Conservation (phyloP, 192 early-diverging fungal species). For the Coemansia sp. region DNA sequence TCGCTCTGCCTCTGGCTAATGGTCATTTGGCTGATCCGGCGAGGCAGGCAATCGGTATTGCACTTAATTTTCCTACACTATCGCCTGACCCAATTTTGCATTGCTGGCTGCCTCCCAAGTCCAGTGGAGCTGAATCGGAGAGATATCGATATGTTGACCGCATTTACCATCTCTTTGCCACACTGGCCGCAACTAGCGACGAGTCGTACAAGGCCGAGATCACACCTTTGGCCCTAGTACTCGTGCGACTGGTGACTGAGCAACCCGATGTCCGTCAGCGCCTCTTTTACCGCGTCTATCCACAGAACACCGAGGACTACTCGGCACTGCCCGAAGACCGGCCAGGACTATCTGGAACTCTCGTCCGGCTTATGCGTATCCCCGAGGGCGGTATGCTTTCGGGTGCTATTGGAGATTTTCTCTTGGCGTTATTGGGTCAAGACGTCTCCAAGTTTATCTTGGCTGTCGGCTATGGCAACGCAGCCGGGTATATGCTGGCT, state of each 20-base stretch:
- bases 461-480: constrained; percentile 89
- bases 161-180: constrained; percentile 12
- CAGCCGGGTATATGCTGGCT: constrained; percentile 86
- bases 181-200: constrained; percentile 9
- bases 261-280: constrained; percentile 25
- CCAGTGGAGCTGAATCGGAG: not conserved
- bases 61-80: constrained; percentile 38
- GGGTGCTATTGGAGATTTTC: constrained; percentile 40
- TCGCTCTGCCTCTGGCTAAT: constrained; percentile 5
- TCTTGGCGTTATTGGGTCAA: constrained; percentile 37
- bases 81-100: constrained; percentile 12
- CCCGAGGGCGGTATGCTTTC: constrained; percentile 47
- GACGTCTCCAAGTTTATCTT: constrained; percentile 53
- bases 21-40: constrained; percentile 26
- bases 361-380: constrained; percentile 41
- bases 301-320: constrained; percentile 20
- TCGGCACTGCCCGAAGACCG: constrained; percentile 40
- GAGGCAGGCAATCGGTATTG: constrained; percentile 42
- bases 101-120: constrained; percentile 30
- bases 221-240: constrained; percentile 36
- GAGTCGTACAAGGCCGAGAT: constrained; percentile 26
- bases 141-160: constrained; percentile 2
- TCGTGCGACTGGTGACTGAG: constrained; percentile 40
- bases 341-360: constrained; percentile 25
- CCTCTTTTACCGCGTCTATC: constrained; percentile 31